phyloP scores from a whole-genome alignment of 1,284 basidiomycete genomes.

The Marasmius tenuissimus region DNA sequence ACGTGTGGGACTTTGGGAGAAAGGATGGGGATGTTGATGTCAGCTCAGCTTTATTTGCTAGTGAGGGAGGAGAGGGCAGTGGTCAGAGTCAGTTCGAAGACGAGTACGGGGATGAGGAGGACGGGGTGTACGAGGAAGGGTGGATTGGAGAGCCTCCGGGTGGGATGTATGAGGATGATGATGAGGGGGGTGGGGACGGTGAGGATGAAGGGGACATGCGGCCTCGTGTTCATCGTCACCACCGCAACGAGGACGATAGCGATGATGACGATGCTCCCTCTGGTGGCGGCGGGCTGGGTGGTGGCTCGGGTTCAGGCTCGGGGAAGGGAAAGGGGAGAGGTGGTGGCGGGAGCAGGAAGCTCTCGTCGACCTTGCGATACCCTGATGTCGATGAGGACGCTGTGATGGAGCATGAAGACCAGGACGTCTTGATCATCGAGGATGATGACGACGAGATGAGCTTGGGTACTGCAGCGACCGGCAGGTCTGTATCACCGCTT shows the following conservation, averaged over 20 bases:
- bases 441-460: background rate
- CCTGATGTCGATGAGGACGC: background rate
- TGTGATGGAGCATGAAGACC: background rate
- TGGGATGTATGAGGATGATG: conserved; percentile 55
- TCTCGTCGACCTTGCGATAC: background rate
- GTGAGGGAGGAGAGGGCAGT: background rate
- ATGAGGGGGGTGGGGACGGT: conserved; percentile 44
- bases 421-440: background rate
- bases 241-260: background rate
- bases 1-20: conserved; percentile 84
- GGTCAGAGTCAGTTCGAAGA: background rate
- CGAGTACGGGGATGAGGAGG: background rate
- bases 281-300: background rate
- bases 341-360: background rate
- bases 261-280: background rate
- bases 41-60: background rate
- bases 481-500: background rate
- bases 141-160: conserved; percentile 54
- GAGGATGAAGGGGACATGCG: conserved; percentile 23
- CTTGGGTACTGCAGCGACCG: background rate
- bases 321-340: background rate
- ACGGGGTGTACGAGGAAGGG: conserved; percentile 37
- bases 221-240: background rate
- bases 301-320: background rate
- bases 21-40: conserved; percentile 35